Conservation (phyloP, 2,329 filamentous ascomycete genomes). For the Metarhizium guizhouense region DNA sequence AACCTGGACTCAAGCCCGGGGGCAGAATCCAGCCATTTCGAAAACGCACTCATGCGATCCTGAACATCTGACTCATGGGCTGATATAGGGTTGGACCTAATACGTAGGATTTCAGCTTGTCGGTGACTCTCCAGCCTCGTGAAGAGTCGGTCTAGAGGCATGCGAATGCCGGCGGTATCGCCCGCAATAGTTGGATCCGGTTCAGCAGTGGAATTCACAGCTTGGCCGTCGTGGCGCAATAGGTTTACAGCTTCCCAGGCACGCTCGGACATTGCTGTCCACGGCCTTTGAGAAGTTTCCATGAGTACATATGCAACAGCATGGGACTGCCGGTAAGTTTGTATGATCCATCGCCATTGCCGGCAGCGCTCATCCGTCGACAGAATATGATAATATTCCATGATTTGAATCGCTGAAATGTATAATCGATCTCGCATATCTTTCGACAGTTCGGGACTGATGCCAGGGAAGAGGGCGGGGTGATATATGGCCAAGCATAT, state of each 20-base stretch:
- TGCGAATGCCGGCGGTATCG: neutral
- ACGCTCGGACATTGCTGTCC: conserved; percentile 36
- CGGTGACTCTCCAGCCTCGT: neutral
- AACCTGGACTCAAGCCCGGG: no score
- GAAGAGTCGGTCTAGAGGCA: neutral
- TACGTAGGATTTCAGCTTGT: neutral
- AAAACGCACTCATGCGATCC: no score
- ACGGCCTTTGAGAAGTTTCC: conserved; percentile 36
- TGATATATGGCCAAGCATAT: conserved; percentile 46
- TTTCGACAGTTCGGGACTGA: conserved; percentile 25
- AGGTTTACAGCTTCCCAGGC: conserved; percentile 26
- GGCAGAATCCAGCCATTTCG: no score
- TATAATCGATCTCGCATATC: conserved; percentile 36
- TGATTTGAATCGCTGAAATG: conserved; percentile 40
- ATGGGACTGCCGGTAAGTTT: conserved; percentile 52
- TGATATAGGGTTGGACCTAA: no score
- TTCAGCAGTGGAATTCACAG: neutral
- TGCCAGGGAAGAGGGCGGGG: conserved; percentile 32
- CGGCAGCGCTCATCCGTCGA: conserved; percentile 38
- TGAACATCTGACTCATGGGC: no score
- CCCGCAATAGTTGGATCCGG: neutral
- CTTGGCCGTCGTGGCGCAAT: no score
- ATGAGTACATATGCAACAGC: conserved; percentile 48
- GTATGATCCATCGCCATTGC: conserved; percentile 50
- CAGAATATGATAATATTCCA: conserved; percentile 47